These are phyloP conservation scores for Microbotryomycetes sp. DNA, from an alignment of 1,284 basidiomycete species.

Conservation along the genomic window DNA sequence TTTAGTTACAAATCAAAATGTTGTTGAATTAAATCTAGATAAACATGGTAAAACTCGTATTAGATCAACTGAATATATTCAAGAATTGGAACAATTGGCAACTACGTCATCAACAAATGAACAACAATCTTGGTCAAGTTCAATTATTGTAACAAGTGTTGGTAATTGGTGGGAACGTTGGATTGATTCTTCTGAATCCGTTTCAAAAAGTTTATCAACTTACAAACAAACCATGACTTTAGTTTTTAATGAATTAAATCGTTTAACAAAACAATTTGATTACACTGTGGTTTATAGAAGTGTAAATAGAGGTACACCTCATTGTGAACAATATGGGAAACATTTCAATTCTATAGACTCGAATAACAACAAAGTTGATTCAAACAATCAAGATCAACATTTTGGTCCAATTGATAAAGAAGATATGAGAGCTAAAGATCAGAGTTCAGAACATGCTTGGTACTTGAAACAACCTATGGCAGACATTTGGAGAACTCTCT, in stretches of 20 bases:
- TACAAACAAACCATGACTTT: background rate
- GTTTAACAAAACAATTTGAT: background rate
- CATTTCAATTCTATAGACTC: background rate
- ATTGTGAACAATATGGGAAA: too few relatives aligned
- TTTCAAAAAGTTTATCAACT: background rate
- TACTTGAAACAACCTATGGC: slow-evolving; percentile 2
- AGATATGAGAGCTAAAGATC: background rate
- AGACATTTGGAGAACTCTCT: background rate
- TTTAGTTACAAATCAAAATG: background rate
- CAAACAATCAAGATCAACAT: too few relatives aligned
- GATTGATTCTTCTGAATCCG: background rate
- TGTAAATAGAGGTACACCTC: background rate
- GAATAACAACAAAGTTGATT: too few relatives aligned
- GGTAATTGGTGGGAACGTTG: background rate
- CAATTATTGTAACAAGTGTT: background rate
- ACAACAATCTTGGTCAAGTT: background rate
- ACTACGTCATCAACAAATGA: background rate
- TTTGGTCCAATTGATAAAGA: background rate
- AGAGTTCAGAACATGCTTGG: background rate
- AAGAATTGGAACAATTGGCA: background rate
- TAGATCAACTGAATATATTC: background rate
- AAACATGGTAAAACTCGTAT: background rate
- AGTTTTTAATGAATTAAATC: background rate
- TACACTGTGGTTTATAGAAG: background rate
- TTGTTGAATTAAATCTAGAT: background rate